These are phyloP conservation scores for Apiospora malaysiana DNA, from an alignment of 2,329 filamentous ascomycete genomes.

Conservation along the genomic window DNA sequence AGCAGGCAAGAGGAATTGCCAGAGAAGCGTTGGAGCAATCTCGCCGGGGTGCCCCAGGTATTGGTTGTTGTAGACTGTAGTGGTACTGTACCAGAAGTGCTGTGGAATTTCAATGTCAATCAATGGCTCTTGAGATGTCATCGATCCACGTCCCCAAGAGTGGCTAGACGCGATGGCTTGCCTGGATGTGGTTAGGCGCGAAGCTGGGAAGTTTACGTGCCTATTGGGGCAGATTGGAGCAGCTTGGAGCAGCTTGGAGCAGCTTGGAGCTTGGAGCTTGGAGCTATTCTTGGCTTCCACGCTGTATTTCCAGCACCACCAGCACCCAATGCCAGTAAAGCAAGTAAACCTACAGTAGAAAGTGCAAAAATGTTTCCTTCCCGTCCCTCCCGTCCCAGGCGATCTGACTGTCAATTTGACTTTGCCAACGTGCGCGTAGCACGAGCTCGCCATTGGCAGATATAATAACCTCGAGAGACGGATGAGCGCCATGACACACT, in stretches of 20 bases:
- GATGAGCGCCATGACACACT: not conserved
- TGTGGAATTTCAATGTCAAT: too few species aligned
- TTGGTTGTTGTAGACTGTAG: not conserved
- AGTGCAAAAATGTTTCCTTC: not conserved
- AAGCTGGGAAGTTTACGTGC: not conserved
- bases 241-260: too few species aligned
- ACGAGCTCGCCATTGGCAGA: not conserved
- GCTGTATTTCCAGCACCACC: too few species aligned
- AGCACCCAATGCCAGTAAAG: not conserved
- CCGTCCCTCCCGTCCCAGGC: not conserved
- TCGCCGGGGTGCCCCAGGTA: not conserved
- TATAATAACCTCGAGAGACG: not conserved
- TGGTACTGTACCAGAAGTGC: not conserved
- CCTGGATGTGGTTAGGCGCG: not conserved
- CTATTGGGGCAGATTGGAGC: too few species aligned
- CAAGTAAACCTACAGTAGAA: too few species aligned
- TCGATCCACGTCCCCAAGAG: not conserved
- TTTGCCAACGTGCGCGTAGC: not conserved
- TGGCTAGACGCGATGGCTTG: slow-evolving; percentile 3
- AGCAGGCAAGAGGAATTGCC: too few species aligned
- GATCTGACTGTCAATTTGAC: not conserved
- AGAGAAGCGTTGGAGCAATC: too few species aligned
- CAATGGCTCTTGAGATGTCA: not conserved
- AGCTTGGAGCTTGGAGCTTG: too few species aligned
- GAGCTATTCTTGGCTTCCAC: slow-evolving; percentile 1